Evolutionary conservation across 2,329 filamentous ascomycete species (phyloP).

Genomic region (Teratosphaeria epicoccoides): DNA sequence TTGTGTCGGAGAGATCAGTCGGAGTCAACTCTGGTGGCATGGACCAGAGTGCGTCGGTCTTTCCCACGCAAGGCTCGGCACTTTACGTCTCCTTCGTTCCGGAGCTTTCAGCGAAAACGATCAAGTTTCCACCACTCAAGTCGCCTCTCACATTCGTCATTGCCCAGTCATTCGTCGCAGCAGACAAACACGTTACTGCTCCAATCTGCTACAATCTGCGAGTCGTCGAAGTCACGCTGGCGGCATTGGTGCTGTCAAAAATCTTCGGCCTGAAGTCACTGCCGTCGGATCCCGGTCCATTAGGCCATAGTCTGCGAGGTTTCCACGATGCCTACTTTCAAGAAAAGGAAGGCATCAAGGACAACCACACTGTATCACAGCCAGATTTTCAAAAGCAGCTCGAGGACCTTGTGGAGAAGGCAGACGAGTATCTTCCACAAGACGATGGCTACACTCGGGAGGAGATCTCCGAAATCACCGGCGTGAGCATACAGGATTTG

Average conservation of each 20-base stretch:
- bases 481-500: slow-evolving; percentile 58
- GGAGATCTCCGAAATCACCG: slow-evolving; percentile 65
- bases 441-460: slow-evolving; percentile 80
- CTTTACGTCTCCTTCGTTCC: slow-evolving; percentile 87
- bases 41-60: slow-evolving; percentile 95
- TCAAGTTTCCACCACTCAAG: slow-evolving; percentile 69
- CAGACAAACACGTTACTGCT: slow-evolving; percentile 89
- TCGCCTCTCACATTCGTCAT: slow-evolving; percentile 86
- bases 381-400: slow-evolving; percentile 52
- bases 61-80: slow-evolving; percentile 74
- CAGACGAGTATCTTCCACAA: slow-evolving; percentile 60
- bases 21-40: slow-evolving; percentile 97
- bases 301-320: slow-evolving; percentile 72
- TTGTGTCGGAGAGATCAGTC: slow-evolving; percentile 86
- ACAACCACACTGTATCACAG: slow-evolving; percentile 38
- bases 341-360: slow-evolving; percentile 36
- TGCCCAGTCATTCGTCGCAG: slow-evolving; percentile 84
- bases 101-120: slow-evolving; percentile 60
- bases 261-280: slow-evolving; percentile 51
- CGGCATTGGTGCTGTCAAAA: slow-evolving; percentile 57
- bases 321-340: slow-evolving; percentile 78
- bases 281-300: slow-evolving; percentile 66
- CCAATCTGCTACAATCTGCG: slow-evolving; percentile 94
- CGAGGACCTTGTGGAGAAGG: slow-evolving; percentile 57
- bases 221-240: slow-evolving; percentile 89